phyloP scores from a whole-genome alignment of 2,329 filamentous ascomycete genomes.

The Emmonsiellopsis sp. region DNA sequence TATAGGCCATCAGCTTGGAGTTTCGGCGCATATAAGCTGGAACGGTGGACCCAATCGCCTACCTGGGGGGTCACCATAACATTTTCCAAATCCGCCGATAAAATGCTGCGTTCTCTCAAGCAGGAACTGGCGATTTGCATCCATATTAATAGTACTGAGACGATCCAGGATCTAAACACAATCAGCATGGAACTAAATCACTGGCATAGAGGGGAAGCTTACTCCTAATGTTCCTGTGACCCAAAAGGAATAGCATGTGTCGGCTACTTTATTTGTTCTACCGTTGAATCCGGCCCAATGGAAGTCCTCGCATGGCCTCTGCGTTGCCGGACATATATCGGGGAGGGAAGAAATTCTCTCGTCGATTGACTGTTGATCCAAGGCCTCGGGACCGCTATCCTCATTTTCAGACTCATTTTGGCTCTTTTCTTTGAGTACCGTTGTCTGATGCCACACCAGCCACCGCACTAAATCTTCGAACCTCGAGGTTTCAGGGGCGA shows the following conservation, averaged over 20 bases:
- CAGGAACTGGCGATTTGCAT: conserved; percentile 64
- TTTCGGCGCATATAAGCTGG: conserved; percentile 31
- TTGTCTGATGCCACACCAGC: conserved; percentile 57
- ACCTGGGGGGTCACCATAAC: conserved; percentile 59
- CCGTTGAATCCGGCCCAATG: conserved; percentile 74
- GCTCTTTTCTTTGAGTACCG: conserved; percentile 43
- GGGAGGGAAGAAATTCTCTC: conserved; percentile 22
- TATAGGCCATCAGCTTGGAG: conserved; percentile 37
- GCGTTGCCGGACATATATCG: conserved; percentile 12
- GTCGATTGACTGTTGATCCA: conserved; percentile 7
- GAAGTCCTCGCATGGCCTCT: conserved; percentile 21
- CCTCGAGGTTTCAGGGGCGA: conserved; percentile 19
- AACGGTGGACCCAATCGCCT: conserved; percentile 13
- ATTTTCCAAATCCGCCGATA: conserved; percentile 75
- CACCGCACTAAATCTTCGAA: conserved; percentile 41
- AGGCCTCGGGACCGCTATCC: not conserved
- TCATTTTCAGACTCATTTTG: conserved; percentile 37
- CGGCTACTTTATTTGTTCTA: conserved; percentile 78
- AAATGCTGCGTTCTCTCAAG: conserved; percentile 78
- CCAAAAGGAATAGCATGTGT: conserved; percentile 98
- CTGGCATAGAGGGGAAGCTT: conserved; percentile 12
- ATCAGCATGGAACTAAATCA: not conserved
- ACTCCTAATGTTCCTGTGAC: conserved; percentile 56
- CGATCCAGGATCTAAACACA: conserved; percentile 48
- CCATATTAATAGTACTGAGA: conserved; percentile 48